Evolutionary conservation across 225 moss, liverwort and hornwort genomes (phyloP), one percentile per base, ranked within the genome.

Genomic region (Climacium dendroides): DNA sequence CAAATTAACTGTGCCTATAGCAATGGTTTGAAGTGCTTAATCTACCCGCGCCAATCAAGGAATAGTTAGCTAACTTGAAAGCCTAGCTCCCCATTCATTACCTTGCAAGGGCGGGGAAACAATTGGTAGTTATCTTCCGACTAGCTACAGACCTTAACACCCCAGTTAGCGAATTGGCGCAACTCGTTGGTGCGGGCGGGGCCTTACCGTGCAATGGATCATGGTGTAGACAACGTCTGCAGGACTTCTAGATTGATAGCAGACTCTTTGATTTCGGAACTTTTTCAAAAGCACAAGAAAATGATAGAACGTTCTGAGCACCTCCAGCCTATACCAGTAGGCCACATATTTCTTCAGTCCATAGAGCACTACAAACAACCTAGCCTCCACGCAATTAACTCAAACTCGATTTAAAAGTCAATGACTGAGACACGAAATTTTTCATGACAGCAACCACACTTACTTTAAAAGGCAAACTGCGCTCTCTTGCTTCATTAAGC

Each of bases 381-480:
- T 72, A 79, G 62, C 15, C 35, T 52, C 61, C 58, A 77, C 15
- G 58, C 47, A 80, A 18, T 28, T 58, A 37, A 41, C 70, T 39
- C 67, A 41, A 80, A 79, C 41, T 43, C 70, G 37, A 62, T 71
- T 73, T 83, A 72, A 65, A 64, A 64, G 47, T 23, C 55, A 64
- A 63, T 28, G 15, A 80, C 34, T 29, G 74, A 74, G 53, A 73
- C 48, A 80, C 63, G 50, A 78, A 20, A 62, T 69, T 32, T n/a
- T 66, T 62, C 62, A 67, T 58, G 78, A 63, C 45, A 57, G 88
- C 55, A 78, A 78, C 48, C 39, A 74, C 48, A 73, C 86, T 83
- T 79, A 98, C 98, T 93, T 98, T 98, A 77, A 91, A 96, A 74
- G 98, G 98, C 86, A 97, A 86, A 87, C 97, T 94, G 50, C 96